These are phyloP conservation scores for Leishmania gerbilli DNA, from an alignment of 208 protist species.

Conservation along the genomic window DNA sequence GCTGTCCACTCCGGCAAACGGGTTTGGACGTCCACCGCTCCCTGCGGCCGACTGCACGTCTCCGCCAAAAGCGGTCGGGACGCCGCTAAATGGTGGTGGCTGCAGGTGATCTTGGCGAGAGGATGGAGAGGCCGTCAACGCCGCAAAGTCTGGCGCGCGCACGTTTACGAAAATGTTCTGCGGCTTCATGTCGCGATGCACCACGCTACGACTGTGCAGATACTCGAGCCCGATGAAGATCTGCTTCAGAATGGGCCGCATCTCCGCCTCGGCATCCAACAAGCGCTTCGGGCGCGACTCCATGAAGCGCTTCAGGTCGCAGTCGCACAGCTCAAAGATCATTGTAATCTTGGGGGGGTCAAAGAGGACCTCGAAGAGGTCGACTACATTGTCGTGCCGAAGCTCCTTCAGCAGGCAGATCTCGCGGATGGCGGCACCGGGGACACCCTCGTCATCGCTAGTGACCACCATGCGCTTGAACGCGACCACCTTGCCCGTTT, in stretches of 20 bases:
- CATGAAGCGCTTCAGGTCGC: slow-evolving; percentile 97
- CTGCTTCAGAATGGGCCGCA: slow-evolving; percentile 76
- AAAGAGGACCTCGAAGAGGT: slow-evolving; percentile 96
- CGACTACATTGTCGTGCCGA: slow-evolving; percentile 93
- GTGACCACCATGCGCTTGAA: slow-evolving; percentile 90
- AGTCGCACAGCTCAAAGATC: slow-evolving; percentile 97
- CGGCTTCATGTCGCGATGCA: slow-evolving; percentile 92
- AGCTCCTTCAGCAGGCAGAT: slow-evolving; percentile 95
- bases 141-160: slow-evolving; percentile 34
- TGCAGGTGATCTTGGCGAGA: slow-evolving; percentile 1
- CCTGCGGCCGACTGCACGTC: neutral
- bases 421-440: slow-evolving; percentile 91
- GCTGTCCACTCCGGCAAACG: slow-evolving; percentile 1
- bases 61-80: neutral
- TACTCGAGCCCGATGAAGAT: slow-evolving; percentile 77
- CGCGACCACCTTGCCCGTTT: slow-evolving; percentile 77
- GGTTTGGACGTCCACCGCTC: neutral
- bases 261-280: slow-evolving; percentile 51
- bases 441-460: slow-evolving; percentile 90
- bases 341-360: slow-evolving; percentile 96
- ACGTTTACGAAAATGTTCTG: slow-evolving; percentile 90
- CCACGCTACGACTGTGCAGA: slow-evolving; percentile 74
- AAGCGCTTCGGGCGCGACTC: slow-evolving; percentile 53
- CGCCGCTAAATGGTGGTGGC: neutral
- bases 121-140: slow-evolving; percentile 23